Evolutionary conservation across 441 rosid species (phyloP), one percentile per base, ranked within the genome.

Genomic region (Gossypium davidsonii): DNA sequence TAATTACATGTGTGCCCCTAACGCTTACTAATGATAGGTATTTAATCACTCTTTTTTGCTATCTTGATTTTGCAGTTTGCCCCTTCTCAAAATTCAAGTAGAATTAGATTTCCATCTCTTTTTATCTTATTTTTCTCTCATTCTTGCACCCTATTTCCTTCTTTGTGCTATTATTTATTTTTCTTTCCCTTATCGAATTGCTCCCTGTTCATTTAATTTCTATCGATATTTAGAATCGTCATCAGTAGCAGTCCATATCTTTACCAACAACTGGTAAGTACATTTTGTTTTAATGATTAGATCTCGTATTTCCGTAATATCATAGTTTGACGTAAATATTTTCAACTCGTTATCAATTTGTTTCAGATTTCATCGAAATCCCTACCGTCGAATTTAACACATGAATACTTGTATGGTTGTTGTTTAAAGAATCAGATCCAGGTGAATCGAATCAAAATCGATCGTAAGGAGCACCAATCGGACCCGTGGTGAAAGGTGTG

Each of bases 361-460:
- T 42, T 10, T 10, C 0, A 0, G 4, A 42, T 42, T 42, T 42
- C 1, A 0, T 10, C 0, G 0, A 42, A 42, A 10, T 42, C 48
- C 14, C 14, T 42, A 42, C 4, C 14, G 1, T 42, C 1, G 0
- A 42, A 42, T 10, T 42, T 42, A 42, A 10, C 4, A 42, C 4
- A 42, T 10, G 48, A 42, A 42, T 10, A 42, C 48, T 42, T 42
- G 48, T 2, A 10, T 42, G 14, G 48, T 42, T 42, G 4, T 42
- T 0, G 4, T 42, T 42, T 42, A 4, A 42, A 42, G 48, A 2
- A 10, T 0, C 1, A 0, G 1, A 42, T 10, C 14, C 11, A 42
- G 48, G 48, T 10, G 14, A 42, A 42, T 42, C 1, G 4, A 10
- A 42, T 42, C 48, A 42, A 10, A 10, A 10, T 42, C 0, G 14